Percentiles rank a stretch among this genome's conserved stretches.
Evolutionary conservation across 2,329 filamentous ascomycete genomes (phyloP).

Genomic region (Dactylonectria macrodidyma): DNA sequence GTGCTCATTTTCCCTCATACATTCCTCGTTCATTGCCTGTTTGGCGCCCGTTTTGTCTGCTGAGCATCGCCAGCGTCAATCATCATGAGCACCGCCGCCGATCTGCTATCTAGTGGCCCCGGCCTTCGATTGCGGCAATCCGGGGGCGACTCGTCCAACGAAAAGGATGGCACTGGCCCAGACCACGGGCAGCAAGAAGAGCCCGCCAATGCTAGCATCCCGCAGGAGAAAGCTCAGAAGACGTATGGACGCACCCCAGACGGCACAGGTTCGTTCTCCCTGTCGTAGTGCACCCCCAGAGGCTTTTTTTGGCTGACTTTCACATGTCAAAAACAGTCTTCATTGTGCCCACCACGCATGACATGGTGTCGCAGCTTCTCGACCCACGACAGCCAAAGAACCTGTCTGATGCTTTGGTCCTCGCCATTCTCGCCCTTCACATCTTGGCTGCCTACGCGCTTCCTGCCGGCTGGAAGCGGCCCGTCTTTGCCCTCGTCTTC

Average conservation of each 20-base stretch:
- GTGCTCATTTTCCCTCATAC: neutral
- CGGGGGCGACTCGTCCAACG: slow-evolving; percentile 36
- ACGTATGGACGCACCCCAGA: slow-evolving; percentile 93
- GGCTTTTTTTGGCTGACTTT: slow-evolving; percentile 40
- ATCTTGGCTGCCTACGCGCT: slow-evolving; percentile 82
- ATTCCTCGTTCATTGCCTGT: slow-evolving; percentile 10
- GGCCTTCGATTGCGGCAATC: slow-evolving; percentile 51
- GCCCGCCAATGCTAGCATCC: slow-evolving; percentile 30
- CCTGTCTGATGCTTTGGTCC: slow-evolving; percentile 84
- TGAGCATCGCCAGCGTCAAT: slow-evolving; percentile 19
- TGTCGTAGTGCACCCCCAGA: slow-evolving; percentile 21
- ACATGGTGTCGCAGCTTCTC: slow-evolving; percentile 98
- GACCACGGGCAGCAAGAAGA: slow-evolving; percentile 33
- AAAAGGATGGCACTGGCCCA: slow-evolving; percentile 33
- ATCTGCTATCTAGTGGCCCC: slow-evolving; percentile 44
- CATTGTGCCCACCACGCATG: slow-evolving; percentile 94
- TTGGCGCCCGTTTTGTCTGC: slow-evolving; percentile 19
- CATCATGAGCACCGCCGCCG: slow-evolving; percentile 52
- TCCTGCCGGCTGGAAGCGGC: slow-evolving; percentile 77
- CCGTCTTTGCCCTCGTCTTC: slow-evolving; percentile 87
- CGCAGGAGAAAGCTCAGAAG: slow-evolving; percentile 68
- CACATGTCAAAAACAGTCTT: slow-evolving; percentile 76
- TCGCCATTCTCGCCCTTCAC: slow-evolving; percentile 83
- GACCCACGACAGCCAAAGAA: slow-evolving; percentile 97
- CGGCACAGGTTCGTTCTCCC: slow-evolving; percentile 81